A percentile compares a stretch with the other conserved stretches of the same genome.
These are phyloP conservation scores for Schoenoplectus tabernaemontani DNA, from an alignment of 202 grass and related monocot species.

Conservation along the genomic window DNA sequence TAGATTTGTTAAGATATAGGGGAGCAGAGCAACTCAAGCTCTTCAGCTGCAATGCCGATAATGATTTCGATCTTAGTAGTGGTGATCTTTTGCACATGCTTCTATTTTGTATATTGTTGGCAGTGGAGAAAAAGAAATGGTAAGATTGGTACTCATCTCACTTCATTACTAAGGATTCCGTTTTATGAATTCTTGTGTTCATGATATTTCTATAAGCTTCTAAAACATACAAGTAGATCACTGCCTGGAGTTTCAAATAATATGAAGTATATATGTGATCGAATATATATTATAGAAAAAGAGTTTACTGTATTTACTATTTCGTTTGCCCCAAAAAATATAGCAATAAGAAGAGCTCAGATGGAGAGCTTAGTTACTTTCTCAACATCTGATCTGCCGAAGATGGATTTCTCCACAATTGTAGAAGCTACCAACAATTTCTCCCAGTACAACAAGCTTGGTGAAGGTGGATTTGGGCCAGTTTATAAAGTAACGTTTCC, in stretches of 20 bases:
- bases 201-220: not conserved
- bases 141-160: conserved; percentile 18
- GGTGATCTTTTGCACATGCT: conserved; percentile 44
- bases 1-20: conserved; percentile 12
- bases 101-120: conserved; percentile 91
- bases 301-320: too few species aligned
- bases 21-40: conserved; percentile 27
- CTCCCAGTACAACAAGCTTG: conserved; percentile 82
- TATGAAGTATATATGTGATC: not conserved
- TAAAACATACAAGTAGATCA: not conserved
- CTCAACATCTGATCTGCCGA: conserved; percentile 62
- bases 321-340: conserved; percentile 12
- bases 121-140: conserved; percentile 95
- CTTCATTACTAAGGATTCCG: not conserved
- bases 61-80: conserved; percentile 71
- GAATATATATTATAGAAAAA: too few species aligned
- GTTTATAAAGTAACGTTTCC: conserved; percentile 52
- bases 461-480: conserved; percentile 84
- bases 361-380: conserved; percentile 44
- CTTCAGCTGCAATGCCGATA: conserved; percentile 41
- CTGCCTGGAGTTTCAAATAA: not conserved
- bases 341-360: conserved; percentile 61
- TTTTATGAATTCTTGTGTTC: not conserved
- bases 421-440: conserved; percentile 61
- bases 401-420: conserved; percentile 70